Base-by-base conservation (phyloP, 2,329 filamentous ascomycete genomes). In the Epichloe uncinata region DNA sequence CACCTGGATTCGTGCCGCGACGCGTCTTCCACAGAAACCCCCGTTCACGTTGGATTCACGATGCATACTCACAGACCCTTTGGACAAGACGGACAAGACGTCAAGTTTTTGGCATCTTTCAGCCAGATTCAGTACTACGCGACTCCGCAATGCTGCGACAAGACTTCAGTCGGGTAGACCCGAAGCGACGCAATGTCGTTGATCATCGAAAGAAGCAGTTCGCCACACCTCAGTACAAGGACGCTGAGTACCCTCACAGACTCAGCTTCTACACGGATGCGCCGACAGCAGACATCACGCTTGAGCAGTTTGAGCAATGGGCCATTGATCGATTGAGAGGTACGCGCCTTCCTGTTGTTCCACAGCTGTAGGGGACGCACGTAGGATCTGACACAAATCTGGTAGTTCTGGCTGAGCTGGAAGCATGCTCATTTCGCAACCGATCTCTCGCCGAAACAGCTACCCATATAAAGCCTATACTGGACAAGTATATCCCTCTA, bases 221-320 rank as follows among this genome's bases (percentile, higher is more conserved):
- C 63, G 85, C 85, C 51, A 75, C 81, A 18, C 79, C 87, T 16
- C 73, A 77, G 50, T 95, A 82, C 73, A 83, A 87, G 66, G 81
- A 88, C 56, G 77, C 84, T 50, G 75, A 84, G 42, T 98, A 97
- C 64, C 81, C 84, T 13, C 77, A 91, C 66, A 84, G 90, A 50
- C 78, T 98, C 61, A 98, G 94, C 73, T 91, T 96, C 68, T 98
- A 98, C 70, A 72, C 81, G 42, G 76, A 84, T 26, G 87, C 93
- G 43, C 93, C 93, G 0, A 96, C 89, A 0, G 85, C 86, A 45
- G 93, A 98, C 63, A 93, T 98, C 58, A 95, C 88, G 0, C 81
- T 98, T 41, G 93, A 98, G 63, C 84, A 98, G 64, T 98, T 98
- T 61, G 93, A 98, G 65, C 89, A 95, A 77, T 98, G 93, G 93